These are phyloP conservation scores for Fusarium mexicanum DNA, from an alignment of 2,329 filamentous ascomycete species.

Conservation along the genomic window DNA sequence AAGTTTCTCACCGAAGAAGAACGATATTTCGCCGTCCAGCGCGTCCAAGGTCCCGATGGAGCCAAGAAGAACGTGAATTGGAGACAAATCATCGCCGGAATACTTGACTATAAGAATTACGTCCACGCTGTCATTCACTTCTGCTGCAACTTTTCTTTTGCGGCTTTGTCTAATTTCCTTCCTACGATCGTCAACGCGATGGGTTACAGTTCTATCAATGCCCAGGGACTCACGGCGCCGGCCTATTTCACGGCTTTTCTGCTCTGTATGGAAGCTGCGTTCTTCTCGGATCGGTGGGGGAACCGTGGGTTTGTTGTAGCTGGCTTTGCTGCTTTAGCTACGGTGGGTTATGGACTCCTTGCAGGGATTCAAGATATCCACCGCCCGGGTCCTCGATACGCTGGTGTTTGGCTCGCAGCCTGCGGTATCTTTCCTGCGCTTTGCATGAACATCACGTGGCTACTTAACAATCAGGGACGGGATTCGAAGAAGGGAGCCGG, in stretches of 20 bases:
- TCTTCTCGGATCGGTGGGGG: slow-evolving; percentile 19
- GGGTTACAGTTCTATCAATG: slow-evolving; percentile 11
- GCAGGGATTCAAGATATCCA: not conserved
- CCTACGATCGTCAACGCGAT: slow-evolving; percentile 20
- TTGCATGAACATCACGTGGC: slow-evolving; percentile 21
- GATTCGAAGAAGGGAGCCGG: slow-evolving; percentile 24
- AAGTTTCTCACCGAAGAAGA: slow-evolving; percentile 20
- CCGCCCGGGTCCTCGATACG: not conserved
- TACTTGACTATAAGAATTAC: slow-evolving; percentile 28
- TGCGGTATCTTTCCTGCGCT: slow-evolving; percentile 21
- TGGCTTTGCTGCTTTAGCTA: not conserved
- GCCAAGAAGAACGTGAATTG: slow-evolving; percentile 10
- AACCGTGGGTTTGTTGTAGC: slow-evolving; percentile 23
- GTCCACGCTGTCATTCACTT: slow-evolving; percentile 32
- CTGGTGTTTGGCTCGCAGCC: slow-evolving; percentile 21
- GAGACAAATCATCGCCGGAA: slow-evolving; percentile 15
- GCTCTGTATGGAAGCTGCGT: slow-evolving; percentile 9
- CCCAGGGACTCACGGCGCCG: slow-evolving; percentile 18
- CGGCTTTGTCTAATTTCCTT: slow-evolving; percentile 27
- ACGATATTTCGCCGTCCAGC: not conserved
- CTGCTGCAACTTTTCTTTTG: slow-evolving; percentile 36
- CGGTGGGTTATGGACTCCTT: slow-evolving; percentile 4
- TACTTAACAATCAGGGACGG: slow-evolving; percentile 26
- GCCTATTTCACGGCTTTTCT: slow-evolving; percentile 17
- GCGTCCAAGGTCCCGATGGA: not conserved